Evolutionary conservation across 2,329 filamentous ascomycete species (phyloP).

Genomic region (Epichloe bromicola): DNA sequence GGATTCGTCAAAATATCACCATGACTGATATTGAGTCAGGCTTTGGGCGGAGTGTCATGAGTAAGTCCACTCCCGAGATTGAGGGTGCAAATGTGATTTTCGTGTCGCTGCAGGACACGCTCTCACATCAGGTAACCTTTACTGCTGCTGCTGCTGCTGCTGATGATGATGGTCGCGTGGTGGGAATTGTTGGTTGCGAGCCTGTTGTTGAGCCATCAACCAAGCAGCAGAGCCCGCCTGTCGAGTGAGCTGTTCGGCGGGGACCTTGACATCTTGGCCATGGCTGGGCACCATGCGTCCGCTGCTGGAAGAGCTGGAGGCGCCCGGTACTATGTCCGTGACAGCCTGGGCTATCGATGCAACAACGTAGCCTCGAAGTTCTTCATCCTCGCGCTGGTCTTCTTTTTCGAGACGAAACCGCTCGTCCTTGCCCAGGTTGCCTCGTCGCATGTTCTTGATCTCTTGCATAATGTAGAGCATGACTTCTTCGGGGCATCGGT

Average conservation of each 20-base stretch:
- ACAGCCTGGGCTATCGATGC: constrained; percentile 61
- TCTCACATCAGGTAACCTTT: background rate
- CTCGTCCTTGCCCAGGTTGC: constrained; percentile 76
- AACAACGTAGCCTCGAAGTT: constrained; percentile 62
- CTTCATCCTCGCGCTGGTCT: constrained; percentile 60
- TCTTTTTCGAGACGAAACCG: constrained; percentile 72
- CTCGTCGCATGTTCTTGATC: constrained; percentile 71
- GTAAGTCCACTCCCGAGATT: background rate
- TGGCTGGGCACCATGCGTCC: constrained; percentile 9
- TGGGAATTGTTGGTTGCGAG: constrained; percentile 26
- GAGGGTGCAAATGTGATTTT: background rate
- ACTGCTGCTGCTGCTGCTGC: constrained; percentile 20
- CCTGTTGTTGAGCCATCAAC: constrained; percentile 34
- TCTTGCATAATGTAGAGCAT: constrained; percentile 85
- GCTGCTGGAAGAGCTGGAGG: constrained; percentile 15
- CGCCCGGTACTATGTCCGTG: constrained; percentile 49
- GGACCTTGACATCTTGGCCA: constrained; percentile 44
- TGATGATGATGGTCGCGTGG: constrained; percentile 33
- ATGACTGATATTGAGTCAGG: background rate
- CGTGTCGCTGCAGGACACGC: background rate
- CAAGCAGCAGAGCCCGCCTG: constrained; percentile 39
- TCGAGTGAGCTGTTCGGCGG: constrained; percentile 43
- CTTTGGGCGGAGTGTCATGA: background rate
- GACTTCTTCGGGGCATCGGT: constrained; percentile 74
- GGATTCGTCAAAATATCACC: constrained; percentile 3